Conservation (phyloP, 768 basidiomycete genomes). For the Flagelloscypha sp. region DNA sequence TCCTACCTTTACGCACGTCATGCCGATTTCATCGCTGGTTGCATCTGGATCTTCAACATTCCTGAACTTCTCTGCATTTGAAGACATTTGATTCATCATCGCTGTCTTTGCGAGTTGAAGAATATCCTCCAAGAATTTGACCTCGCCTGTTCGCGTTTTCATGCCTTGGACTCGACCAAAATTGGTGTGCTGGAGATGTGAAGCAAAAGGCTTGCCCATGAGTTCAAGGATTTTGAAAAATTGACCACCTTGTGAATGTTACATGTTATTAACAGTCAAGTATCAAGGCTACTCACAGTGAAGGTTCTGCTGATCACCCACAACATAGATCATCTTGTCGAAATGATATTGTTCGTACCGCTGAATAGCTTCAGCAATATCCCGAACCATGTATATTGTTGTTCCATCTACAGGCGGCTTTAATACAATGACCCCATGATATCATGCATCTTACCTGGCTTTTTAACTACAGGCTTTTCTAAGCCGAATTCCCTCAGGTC, state of each 20-base stretch:
- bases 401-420: slow-evolving; percentile 26
- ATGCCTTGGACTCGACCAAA: slow-evolving; percentile 91
- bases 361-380: slow-evolving; percentile 90
- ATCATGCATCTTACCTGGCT: slow-evolving; percentile 13
- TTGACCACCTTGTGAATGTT: slow-evolving; percentile 83
- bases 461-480: slow-evolving; percentile 29
- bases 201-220: slow-evolving; percentile 86
- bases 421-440: neutral
- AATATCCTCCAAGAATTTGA: slow-evolving; percentile 91
- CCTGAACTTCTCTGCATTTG: slow-evolving; percentile 88
- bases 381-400: slow-evolving; percentile 78
- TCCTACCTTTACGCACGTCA: slow-evolving; percentile 73
- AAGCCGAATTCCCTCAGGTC: slow-evolving; percentile 28
- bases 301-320: slow-evolving; percentile 26
- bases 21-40: slow-evolving; percentile 77
- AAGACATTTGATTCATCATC: slow-evolving; percentile 96
- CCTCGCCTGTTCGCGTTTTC: slow-evolving; percentile 90
- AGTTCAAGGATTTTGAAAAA: slow-evolving; percentile 90
- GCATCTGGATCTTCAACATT: slow-evolving; percentile 81
- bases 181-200: slow-evolving; percentile 78
- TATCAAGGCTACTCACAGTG: too few relatives aligned
- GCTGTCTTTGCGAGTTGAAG: slow-evolving; percentile 78
- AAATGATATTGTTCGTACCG: slow-evolving; percentile 88
- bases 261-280: too few relatives aligned
- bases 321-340: slow-evolving; percentile 52